phyloP scores from a whole-genome alignment of 768 basidiomycete species.

The Pulveroboletus frians region DNA sequence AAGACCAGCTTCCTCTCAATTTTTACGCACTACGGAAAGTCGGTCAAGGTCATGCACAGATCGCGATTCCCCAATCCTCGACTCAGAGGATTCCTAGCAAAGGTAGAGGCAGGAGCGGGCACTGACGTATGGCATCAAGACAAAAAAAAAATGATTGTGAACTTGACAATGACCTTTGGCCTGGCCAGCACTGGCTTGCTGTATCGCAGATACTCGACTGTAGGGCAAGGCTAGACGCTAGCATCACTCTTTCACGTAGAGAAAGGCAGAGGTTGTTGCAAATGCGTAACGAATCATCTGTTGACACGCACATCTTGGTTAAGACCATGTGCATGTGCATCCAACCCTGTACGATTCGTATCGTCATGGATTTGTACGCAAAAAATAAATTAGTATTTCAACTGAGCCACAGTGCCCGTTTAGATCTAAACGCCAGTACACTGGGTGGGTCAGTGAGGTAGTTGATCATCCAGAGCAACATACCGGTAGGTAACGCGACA shows the following conservation, averaged over 20 bases:
- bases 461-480: background rate
- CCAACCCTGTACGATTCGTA: background rate
- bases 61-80: constrained; percentile 4
- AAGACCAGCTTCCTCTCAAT: constrained; percentile 16
- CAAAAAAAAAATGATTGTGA: constrained; percentile 14
- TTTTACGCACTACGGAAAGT: constrained; percentile 6
- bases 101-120: constrained; percentile 7
- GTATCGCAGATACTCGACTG: constrained; percentile 16
- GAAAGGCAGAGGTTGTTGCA: background rate
- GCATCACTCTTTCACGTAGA: background rate
- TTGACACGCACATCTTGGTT: background rate
- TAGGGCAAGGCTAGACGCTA: background rate
- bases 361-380: background rate
- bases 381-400: background rate
- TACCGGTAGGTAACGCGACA: background rate
- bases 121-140: constrained; percentile 9
- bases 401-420: background rate
- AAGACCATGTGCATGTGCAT: background rate
- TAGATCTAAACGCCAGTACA: background rate
- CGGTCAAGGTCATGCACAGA: constrained; percentile 1
- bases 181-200: constrained; percentile 25
- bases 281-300: background rate
- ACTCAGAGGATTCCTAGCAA: constrained; percentile 9
- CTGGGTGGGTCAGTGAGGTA: background rate
- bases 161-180: constrained; percentile 24